Evolutionary conservation across 441 rosid genomes (phyloP), one percentile per base, ranked within the genome.

Genomic region (Breynia disticha): DNA sequence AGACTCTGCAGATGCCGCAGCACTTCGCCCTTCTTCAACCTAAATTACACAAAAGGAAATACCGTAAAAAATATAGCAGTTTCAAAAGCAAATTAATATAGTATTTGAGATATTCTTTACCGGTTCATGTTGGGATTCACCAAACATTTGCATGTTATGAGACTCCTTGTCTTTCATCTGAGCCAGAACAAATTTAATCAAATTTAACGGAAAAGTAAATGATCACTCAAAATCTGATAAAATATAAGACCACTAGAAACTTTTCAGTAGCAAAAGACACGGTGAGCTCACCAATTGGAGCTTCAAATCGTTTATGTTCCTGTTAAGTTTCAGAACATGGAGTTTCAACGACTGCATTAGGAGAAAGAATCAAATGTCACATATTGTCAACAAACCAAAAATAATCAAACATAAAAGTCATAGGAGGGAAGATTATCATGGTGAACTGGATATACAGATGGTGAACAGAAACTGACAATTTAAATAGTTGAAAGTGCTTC

Each of bases 261-360:
- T 52, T 50, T 24, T 57, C 52, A 21, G 18, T 38, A 19, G 38
- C 38, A 38, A 45, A 41, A 55, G 46, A 10, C 32, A 24, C 48
- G 41, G 48, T 62, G 21, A 58, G 61, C 91, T 75, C 78, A 89
- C 99, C 93, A 89, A 55, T 48, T 78, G 77, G 49, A 61, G 77
- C 67, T 83, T 76, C 76, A 84, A 59, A 41, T 76, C 75, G 43
- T 83, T 79, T 56, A 89, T 72, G 70, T 79, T 80, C 61, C 56
- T 73, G 47, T 81, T 68, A 64, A 89, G 96, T 81, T 79, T 75
- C 79, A 89, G 65, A 55, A 93, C 85, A 77, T 93, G 90, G 63
- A 86, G 88, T 72, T 93, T 89, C 81, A 93, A 52, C 59, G 96
- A 86, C 99, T 93, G 87, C 81, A 79, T 43, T 50, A 55, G 50